A percentile compares a stretch with the other conserved stretches of the same genome.
These are phyloP conservation scores for Cavenderia fasciculata DNA, from an alignment of 78 protist species.

Conservation along the genomic window DNA sequence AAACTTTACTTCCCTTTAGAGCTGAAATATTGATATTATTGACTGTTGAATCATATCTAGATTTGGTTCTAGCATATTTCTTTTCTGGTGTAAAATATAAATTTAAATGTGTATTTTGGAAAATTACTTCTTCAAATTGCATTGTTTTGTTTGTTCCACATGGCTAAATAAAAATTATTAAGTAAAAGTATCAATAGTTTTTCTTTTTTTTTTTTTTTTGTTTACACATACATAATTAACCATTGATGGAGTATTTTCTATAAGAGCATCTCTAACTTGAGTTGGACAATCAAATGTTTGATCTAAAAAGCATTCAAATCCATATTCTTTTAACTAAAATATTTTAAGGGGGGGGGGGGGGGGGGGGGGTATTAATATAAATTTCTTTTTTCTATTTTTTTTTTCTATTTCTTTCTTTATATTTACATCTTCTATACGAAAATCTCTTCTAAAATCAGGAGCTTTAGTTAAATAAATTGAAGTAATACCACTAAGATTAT, in stretches of 20 bases:
- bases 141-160: conserved; percentile 53
- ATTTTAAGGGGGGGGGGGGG: no score
- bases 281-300: conserved; percentile 10
- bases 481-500: background rate
- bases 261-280: conserved; percentile 2
- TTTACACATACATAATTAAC: no score
- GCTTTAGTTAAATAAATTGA: background rate
- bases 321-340: conserved; percentile 14
- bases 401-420: no score
- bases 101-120: conserved; percentile 27
- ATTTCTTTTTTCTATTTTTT: no score
- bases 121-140: background rate
- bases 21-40: conserved; percentile 2
- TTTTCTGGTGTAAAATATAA: conserved; percentile 76
- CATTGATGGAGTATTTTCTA: conserved; percentile 13
- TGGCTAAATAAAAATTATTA: no score
- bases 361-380: no score
- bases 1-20: background rate
- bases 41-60: conserved; percentile 53
- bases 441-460: conserved; percentile 4
- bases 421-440: background rate
- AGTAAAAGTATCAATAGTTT: no score
- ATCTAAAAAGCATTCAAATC: conserved; percentile 16
- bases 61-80: background rate
- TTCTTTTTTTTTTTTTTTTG: no score